phyloP scores from a whole-genome alignment of 2,329 filamentous ascomycete species.

The Chrysoporthe austroafricana region DNA sequence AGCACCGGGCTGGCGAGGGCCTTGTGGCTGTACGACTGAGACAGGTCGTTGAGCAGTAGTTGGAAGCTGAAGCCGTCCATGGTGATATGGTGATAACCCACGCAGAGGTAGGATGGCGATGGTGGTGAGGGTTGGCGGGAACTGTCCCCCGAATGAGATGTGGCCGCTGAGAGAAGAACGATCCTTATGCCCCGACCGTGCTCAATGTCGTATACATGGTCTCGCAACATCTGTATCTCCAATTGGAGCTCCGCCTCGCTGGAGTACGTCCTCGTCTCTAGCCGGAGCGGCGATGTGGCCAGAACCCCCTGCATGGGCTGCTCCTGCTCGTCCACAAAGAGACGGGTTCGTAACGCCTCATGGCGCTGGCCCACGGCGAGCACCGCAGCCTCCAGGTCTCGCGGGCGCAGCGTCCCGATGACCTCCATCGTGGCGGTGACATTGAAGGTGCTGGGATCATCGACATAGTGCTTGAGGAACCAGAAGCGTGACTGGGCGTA shows the following conservation, averaged over 20 bases:
- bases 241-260: constrained; percentile 17
- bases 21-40: neutral
- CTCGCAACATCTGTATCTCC: neutral
- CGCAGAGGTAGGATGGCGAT: constrained; percentile 39
- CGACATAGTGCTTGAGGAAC: constrained; percentile 39
- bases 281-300: constrained; percentile 31
- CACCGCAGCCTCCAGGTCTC: neutral
- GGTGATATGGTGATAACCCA: constrained; percentile 33
- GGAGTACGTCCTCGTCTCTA: constrained; percentile 35
- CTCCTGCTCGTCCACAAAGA: constrained; percentile 14
- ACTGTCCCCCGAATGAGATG: too few species aligned
- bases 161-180: too few species aligned
- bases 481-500: constrained; percentile 46
- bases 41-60: neutral
- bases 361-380: neutral
- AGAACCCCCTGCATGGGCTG: constrained; percentile 35
- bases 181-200: neutral
- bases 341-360: neutral
- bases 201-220: neutral
- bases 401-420: neutral
- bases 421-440: neutral
- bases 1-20: neutral
- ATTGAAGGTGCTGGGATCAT: constrained; percentile 47
- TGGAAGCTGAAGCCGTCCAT: constrained; percentile 5
- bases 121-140: neutral